phyloP scores from a whole-genome alignment of 352 stramenopile genomes.

The Globisporangium lucens region DNA sequence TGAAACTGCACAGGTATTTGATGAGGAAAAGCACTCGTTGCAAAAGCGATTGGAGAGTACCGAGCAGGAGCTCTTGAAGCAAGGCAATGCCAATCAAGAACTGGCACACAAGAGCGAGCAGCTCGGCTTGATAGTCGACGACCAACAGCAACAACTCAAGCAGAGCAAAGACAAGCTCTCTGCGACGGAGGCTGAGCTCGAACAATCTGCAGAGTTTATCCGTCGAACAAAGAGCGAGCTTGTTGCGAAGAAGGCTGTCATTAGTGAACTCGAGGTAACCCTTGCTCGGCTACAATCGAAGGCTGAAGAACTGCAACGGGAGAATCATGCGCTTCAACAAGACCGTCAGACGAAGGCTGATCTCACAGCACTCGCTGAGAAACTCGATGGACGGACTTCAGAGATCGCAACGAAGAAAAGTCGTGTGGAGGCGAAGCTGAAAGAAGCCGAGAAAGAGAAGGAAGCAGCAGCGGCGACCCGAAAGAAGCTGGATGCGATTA shows the following conservation, averaged over 20 bases:
- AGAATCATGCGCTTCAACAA: conserved; percentile 26
- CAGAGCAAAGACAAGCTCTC: conserved; percentile 23
- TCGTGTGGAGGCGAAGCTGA: conserved; percentile 20
- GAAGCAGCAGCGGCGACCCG: conserved; percentile 16
- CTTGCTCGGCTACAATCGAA: conserved; percentile 15
- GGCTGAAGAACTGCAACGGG: conserved; percentile 22
- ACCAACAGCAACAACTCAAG: conserved; percentile 28
- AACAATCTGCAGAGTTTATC: conserved; percentile 10
- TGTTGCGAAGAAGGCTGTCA: conserved; percentile 10
- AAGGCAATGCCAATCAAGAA: conserved; percentile 24
- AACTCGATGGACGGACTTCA: conserved; percentile 17
- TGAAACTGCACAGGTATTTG: conserved; percentile 20
- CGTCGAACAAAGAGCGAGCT: conserved; percentile 7
- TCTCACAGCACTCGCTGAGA: conserved; percentile 18
- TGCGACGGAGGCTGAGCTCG: conserved; percentile 17
- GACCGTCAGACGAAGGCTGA: conserved; percentile 16
- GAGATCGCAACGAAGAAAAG: conserved; percentile 26
- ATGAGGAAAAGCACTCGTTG: conserved; percentile 24
- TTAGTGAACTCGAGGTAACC: conserved; percentile 23
- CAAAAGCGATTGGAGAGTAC: conserved; percentile 25
- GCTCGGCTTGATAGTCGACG: conserved; percentile 16
- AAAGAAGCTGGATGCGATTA: conserved; percentile 25
- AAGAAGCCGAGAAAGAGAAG: conserved; percentile 28
- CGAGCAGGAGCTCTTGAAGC: conserved; percentile 24
- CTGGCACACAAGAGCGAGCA: conserved; percentile 31